Conservation (phyloP, 805 yeast species). For the Pichia heedii region DNA sequence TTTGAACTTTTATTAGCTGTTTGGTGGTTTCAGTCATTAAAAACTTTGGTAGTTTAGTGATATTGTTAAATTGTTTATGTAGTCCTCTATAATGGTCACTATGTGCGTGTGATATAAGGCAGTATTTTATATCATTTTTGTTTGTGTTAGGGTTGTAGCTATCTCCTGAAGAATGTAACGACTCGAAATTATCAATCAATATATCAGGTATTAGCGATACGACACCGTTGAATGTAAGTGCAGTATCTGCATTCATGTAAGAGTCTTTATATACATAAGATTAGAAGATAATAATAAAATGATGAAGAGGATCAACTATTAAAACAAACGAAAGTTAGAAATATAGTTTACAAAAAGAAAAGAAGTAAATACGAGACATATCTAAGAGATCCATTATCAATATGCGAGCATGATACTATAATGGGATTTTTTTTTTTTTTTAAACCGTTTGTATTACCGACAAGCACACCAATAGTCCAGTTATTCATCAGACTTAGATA, state of each 20-base stretch:
- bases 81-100: constrained; percentile 12
- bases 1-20: not conserved
- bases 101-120: constrained; percentile 16
- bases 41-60: not conserved
- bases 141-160: no score
- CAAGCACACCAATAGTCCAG: not conserved
- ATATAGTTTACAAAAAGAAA: no score
- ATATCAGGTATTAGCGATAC: constrained; percentile 9
- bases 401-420: no score
- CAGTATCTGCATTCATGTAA: not conserved
- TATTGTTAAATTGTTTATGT: not conserved
- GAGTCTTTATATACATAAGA: not conserved
- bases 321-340: no score
- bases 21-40: constrained; percentile 3
- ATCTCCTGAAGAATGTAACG: not conserved
- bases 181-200: constrained; percentile 12
- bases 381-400: no score
- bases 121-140: constrained; percentile 4
- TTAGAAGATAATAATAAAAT: not conserved
- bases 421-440: no score
- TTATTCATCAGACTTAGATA: not conserved
- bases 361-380: no score
- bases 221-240: constrained; percentile 11
- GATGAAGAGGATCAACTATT: no score
- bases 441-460: no score